Evolutionary conservation across 768 basidiomycete genomes (phyloP), one percentile per base, ranked within the genome.

Genomic region (Trametes punicea): DNA sequence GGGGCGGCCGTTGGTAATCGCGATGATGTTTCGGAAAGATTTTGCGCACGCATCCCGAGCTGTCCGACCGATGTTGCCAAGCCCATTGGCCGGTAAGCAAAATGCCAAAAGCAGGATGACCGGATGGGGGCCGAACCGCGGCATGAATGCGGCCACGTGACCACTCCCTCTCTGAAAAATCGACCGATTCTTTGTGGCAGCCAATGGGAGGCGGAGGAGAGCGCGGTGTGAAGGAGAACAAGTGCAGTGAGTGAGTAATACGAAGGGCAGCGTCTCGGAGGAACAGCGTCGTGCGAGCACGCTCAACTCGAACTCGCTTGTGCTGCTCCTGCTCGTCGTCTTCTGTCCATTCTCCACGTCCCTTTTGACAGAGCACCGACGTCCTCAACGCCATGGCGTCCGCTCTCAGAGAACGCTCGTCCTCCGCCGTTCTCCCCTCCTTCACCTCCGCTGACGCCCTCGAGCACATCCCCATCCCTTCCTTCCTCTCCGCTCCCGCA

Each of bases 391-490:
- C 52, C 59, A 77, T 75, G 76, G 69, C 72, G 21, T 67, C 68
- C 55, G 53, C 65, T 56, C 51, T 70, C 39, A 65, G 69, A 18
- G 55, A 69, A 21, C 62, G 62, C 33, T 73, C 77, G 15, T 66
- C 73, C 20, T 65, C 69, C 4, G 65, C 72, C 0, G 64, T 71
- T 25, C 64, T 63, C n/a, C 71, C 84, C 18, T 78, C 80, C 56
- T 77, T 76, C 9, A 77, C 76, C 2, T 67, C 72, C 8, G 60
- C 64, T 55, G 62, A 70, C 16, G 70, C 76, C 40, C 69, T 79
- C 51, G 74, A 78, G 57, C 72, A 74, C 49, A 70, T 82, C 60
- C 79, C 79, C 15, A 62, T 78, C n/a, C 69, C 79, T 21, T 74
- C 81, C 7, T 74, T 82, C 62, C 63, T 82, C 49, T 59, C 63